phyloP scores from a whole-genome alignment of 1,139 yeast genomes.

The Geotrichum australiense region DNA sequence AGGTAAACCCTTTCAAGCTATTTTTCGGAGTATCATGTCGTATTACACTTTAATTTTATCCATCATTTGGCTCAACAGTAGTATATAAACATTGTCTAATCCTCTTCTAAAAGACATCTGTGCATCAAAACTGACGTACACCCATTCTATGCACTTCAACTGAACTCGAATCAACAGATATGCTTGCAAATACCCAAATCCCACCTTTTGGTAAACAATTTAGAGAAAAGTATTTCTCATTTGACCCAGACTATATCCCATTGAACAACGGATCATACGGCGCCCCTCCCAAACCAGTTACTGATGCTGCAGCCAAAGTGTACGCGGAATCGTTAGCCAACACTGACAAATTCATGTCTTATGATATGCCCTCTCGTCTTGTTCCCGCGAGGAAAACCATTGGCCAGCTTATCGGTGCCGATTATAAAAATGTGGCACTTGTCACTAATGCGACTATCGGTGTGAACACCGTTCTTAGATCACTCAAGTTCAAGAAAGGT shows the following conservation, averaged over 20 bases:
- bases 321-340: constrained; percentile 31
- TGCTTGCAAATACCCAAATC: not conserved
- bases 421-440: constrained; percentile 41
- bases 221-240: constrained; percentile 42
- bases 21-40: no score
- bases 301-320: constrained; percentile 19
- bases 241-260: constrained; percentile 22
- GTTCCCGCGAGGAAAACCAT: constrained; percentile 32
- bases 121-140: no score
- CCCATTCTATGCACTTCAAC: no score
- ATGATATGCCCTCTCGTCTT: constrained; percentile 29
- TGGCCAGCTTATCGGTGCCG: constrained; percentile 41
- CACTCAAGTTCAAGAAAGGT: constrained; percentile 46
- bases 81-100: no score
- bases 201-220: constrained; percentile 48
- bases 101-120: no score
- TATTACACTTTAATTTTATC: no score
- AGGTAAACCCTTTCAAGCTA: no score
- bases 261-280: constrained; percentile 29
- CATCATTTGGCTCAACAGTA: no score
- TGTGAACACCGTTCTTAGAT: constrained; percentile 51
- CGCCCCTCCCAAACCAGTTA: constrained; percentile 22
- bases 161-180: no score
- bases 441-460: constrained; percentile 58
- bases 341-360: constrained; percentile 41